Evolutionary conservation across 1,284 basidiomycete genomes (phyloP), one percentile per base, ranked within the genome.

Genomic region (Moesziomyces sp.): DNA sequence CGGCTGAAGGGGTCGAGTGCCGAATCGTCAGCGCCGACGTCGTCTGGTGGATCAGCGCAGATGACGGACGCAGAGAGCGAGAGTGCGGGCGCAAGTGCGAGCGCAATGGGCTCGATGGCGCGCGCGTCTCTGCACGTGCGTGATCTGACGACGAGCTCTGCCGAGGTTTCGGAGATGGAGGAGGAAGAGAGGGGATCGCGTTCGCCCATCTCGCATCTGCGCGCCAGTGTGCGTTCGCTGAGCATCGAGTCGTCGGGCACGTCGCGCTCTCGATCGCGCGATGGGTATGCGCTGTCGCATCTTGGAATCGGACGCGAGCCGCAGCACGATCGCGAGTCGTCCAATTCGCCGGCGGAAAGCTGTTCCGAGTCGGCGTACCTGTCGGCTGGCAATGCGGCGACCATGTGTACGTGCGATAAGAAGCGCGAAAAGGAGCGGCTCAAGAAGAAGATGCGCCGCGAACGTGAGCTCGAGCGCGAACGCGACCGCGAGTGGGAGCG

Each of bases 401-500:
- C 40, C 48, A 52, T 63, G 44, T 70, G 72, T 26, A 66, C 67
- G n/a, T 70, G 66, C 64, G 67, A 74, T 51, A 66, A 67, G 63
- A 71, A 74, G 54, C 54, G 52, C 24, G 72, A 74, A n/a, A 66
- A 67, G 63, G 72, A 74, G 50, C 55, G 58, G 38, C 49, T 71
- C 51, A 67, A 65, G 56, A 74, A 63, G 45, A 70, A 71, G 72
- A 48, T 74, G 5, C 66, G 67, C 49, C 66, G 64, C 26, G 72
- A 74, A 49, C 66, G 72, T 40, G 72, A 74, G 42, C 19, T 74
- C 46, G 72, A 74, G 48, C 62, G 72, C 23, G 67, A 74, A 51
- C 72, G 72, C 23, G 72, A 74, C 43, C 58, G 72, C 16, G 72
- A 74, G 35, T 74, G 72, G 72, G 72, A 74, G 48, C 52, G 63